Evolutionary conservation across 2,329 filamentous ascomycete species (phyloP), one percentile per base, ranked within the genome.

Genomic region (Aspergillus awamori): DNA sequence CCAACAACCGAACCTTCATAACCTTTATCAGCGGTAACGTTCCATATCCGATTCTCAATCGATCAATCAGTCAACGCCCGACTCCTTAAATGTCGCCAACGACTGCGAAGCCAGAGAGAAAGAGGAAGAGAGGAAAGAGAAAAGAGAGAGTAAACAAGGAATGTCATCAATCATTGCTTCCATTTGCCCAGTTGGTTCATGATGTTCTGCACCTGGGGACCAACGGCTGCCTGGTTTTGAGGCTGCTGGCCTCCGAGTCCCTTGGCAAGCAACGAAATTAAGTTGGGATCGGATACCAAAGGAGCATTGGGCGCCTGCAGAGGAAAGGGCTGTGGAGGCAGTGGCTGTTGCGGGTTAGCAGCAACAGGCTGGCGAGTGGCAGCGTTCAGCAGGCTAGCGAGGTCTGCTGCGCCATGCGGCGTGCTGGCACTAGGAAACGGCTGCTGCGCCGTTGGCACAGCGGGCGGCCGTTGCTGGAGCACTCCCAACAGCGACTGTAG

Each of bases 401-500:
- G 71, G 63, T 81, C 78, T 20, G 76, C 71, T 38, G 68, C 67
- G 28, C 73, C 53, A 38, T 63, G 74, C 39, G 72, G 65, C 13
- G 76, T 69, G 61, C 73, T 74, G 17, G 70, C 64, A 7, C 73
- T 67, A 13, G 72, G 56, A 30, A 77, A 75, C 28, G 76, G 70
- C 26, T 71, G 75, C 51, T 77, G 76, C 33, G 74, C 66, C 24
- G 74, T 65, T 26, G 73, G 74, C 36, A 71, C 62, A 10, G 77
- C 72, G 38, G 78, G 77, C 20, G 79, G 75, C 38, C 72, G 73
- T 57, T 76, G 76, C 59, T 83, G 78, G 57, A 92, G 82, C 8
- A 86, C 84, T 17, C 86, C 83, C 5, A 93, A 77, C 5, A 94
- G 79, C 58, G 86, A 88, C 69, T 92, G 90, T n/a, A 94, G 79